Conservation (phyloP, 2,329 filamentous ascomycete species). For the Alternaria gaisen region DNA sequence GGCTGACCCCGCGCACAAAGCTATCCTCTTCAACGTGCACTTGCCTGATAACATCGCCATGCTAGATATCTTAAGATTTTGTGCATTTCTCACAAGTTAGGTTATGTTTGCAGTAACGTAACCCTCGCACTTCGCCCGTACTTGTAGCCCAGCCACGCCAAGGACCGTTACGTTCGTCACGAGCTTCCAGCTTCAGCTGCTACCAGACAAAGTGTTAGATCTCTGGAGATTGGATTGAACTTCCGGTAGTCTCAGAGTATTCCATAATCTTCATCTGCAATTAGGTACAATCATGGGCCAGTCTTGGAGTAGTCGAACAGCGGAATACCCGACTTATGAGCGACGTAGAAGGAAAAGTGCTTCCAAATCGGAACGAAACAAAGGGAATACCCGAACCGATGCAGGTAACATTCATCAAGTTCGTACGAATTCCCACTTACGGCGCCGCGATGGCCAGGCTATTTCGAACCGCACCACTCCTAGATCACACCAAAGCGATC, state of each 20-base stretch:
- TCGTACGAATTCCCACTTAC: not conserved
- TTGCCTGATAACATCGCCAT: conserved; percentile 3
- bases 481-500: not conserved
- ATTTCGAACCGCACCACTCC: not conserved
- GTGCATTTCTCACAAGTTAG: conserved; percentile 4
- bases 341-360: not conserved
- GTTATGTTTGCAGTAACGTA: not conserved
- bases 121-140: not conserved
- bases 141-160: conserved; percentile 3
- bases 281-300: conserved; percentile 14
- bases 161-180: not conserved
- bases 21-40: conserved; percentile 1
- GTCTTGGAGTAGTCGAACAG: conserved; percentile 8
- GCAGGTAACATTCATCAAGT: not conserved
- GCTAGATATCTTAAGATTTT: not conserved
- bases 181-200: not conserved
- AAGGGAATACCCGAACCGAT: not conserved
- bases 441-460: not conserved
- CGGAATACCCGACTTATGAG: not conserved
- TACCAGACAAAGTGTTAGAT: not conserved
- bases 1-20: conserved; percentile 14
- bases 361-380: not conserved
- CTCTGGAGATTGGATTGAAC: not conserved
- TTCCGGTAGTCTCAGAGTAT: not conserved
- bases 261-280: not conserved